Evolutionary conservation across 1,284 basidiomycete species (phyloP), one percentile per base, ranked within the genome.

Genomic region (Phylloporus sp.): DNA sequence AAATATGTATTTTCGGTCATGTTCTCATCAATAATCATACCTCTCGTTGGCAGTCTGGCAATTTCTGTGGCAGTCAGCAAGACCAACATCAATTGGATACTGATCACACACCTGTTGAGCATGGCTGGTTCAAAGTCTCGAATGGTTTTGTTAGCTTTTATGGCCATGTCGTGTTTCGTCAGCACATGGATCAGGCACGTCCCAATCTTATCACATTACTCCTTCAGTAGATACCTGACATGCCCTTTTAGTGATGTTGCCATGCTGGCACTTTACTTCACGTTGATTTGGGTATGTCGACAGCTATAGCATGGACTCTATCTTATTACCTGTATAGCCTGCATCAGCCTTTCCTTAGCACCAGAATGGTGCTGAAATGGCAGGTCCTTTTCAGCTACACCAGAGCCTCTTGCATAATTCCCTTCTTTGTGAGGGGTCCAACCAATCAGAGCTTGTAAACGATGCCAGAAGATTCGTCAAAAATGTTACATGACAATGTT

Each of bases 151-250:
- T 85, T 99, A 44, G 93, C 95, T 0, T 95, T 98, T 78, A 99
- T 99, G 98, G 88, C 84, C 46, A 96, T 99, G 8, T 93, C 96
- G 2, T 98, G 96, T 74, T 99, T 99, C 75, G 96, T 97, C 3
- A 95, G 93, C 76, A 99, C 98, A 97, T 99, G 96, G 98, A 98
- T 98, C 72, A 92, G 90, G 86, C 93, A 76, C 62, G 83, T 76
- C 71, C 32, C 67, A 71, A 39, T 74, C 20, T 20, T n/a, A 7
- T 74, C 42, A 20, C 53, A 46, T 65, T 73, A 74, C 58, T 56
- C 2, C 56, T 60, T 37, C 34, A 66, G 18, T 34, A 10, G 49
- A 60, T 12, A 44, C 6, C 62, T 66, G 66, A 66, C 62, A 54
- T 55, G 17, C 37, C 12, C 32, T 34, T 53, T 40, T 62, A 95